These are phyloP conservation scores for Ambrosiella beaveri DNA, from an alignment of 2,329 filamentous ascomycete species.

Conservation along the genomic window DNA sequence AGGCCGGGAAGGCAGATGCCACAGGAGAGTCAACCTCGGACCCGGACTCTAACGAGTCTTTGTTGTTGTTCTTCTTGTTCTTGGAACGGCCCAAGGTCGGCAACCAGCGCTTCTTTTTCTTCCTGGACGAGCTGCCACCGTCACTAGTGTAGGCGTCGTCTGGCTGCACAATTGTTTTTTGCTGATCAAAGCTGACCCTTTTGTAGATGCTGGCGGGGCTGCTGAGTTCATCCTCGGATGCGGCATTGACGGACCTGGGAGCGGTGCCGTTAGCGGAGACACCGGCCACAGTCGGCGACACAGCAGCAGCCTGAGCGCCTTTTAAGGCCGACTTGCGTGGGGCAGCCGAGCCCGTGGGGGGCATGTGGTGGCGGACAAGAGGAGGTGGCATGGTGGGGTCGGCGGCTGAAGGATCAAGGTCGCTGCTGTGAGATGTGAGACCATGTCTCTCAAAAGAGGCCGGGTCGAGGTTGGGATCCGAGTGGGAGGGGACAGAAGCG, in stretches of 20 bases:
- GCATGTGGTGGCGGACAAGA: constrained; percentile 20
- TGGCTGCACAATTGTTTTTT: constrained; percentile 9
- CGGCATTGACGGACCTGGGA: neutral
- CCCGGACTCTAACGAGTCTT: neutral
- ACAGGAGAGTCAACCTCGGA: neutral
- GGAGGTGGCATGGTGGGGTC: constrained; percentile 5
- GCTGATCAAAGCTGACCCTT: constrained; percentile 10
- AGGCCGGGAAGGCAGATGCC: neutral
- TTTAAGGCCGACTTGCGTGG: constrained; percentile 67
- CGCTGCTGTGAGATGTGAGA: neutral
- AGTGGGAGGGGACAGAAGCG: neutral
- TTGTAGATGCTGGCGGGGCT: neutral
- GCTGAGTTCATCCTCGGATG: neutral
- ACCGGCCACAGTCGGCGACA: neutral
- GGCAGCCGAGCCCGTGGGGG: constrained; percentile 52
- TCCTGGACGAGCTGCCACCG: constrained; percentile 1
- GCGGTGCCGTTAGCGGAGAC: neutral
- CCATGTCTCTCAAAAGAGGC: neutral
- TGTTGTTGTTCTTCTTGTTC: constrained; percentile 1
- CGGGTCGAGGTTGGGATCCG: neutral
- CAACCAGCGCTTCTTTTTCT: constrained; percentile 9
- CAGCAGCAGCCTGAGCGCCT: constrained; percentile 19
- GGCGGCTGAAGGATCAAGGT: neutral
- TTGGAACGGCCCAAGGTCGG: constrained; percentile 1
- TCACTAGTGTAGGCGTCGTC: constrained; percentile 7